Percentiles rank a stretch among this genome's conserved stretches.
Conservation (phyloP, 345 rosid species). For the Melastoma malabathricum region DNA sequence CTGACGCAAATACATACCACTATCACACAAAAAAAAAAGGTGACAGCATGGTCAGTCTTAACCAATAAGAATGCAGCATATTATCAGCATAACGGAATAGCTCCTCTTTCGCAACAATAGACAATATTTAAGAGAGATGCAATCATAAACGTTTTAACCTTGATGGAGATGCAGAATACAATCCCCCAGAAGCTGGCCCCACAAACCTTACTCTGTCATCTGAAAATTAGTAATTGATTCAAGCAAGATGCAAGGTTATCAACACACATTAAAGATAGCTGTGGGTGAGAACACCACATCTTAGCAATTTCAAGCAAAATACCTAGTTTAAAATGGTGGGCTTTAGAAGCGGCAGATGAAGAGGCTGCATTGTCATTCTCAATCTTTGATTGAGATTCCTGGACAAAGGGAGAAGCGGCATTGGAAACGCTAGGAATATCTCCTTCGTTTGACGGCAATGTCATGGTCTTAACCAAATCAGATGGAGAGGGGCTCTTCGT, state of each 20-base stretch:
- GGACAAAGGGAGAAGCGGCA: constrained; percentile 30
- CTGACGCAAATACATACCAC: too few relatives aligned
- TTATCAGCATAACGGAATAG: not conserved
- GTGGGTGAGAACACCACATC: not conserved
- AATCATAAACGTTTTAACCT: constrained; percentile 26
- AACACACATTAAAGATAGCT: not conserved
- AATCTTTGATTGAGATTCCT: constrained; percentile 46
- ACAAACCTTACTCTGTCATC: constrained; percentile 69
- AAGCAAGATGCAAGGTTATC: constrained; percentile 10
- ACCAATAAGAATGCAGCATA: too few relatives aligned
- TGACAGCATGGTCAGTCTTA: too few relatives aligned
- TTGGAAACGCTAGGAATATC: constrained; percentile 42
- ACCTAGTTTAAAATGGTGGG: constrained; percentile 55
- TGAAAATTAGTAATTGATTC: constrained; percentile 20
- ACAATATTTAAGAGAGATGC: not conserved
- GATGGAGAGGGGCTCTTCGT: constrained; percentile 24
- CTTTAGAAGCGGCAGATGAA: constrained; percentile 36
- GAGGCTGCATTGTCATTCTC: constrained; percentile 38
- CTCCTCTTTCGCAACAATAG: not conserved
- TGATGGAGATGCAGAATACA: constrained; percentile 32
- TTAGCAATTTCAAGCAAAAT: constrained; percentile 11
- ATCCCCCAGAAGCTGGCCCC: constrained; percentile 29
- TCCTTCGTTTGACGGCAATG: constrained; percentile 32
- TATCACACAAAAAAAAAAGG: too few relatives aligned
- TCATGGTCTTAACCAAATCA: constrained; percentile 32